These are phyloP conservation scores for Ceriops decandra DNA, from an alignment of 345 rosid species.

Conservation along the genomic window DNA sequence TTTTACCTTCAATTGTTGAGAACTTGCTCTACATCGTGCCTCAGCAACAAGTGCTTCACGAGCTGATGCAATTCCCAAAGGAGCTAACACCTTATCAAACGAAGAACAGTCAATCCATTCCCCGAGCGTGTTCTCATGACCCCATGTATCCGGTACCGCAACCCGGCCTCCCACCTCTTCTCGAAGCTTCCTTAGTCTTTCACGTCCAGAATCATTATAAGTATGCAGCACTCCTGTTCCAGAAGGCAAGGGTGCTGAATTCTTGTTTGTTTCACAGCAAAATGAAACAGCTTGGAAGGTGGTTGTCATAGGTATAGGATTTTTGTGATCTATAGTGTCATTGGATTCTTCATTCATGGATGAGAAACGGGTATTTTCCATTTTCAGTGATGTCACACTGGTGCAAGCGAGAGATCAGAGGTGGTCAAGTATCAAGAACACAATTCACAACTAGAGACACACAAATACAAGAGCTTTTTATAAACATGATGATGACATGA, in stretches of 20 bases:
- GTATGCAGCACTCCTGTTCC: neutral
- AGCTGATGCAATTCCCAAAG: conserved; percentile 52
- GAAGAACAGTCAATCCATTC: conserved; percentile 64
- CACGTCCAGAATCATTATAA: conserved; percentile 37
- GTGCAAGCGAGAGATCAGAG: neutral
- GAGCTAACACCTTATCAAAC: conserved; percentile 47
- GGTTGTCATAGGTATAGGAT: neutral
- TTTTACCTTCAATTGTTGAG: conserved; percentile 38
- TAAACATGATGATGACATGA: neutral
- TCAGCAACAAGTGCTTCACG: conserved; percentile 59
- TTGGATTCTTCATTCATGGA: conserved; percentile 10
- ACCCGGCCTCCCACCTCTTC: conserved; percentile 54
- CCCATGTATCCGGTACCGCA: conserved; percentile 62
- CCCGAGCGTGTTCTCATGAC: conserved; percentile 50
- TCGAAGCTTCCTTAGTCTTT: conserved; percentile 60
- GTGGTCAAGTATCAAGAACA: neutral
- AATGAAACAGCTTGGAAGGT: conserved; percentile 6
- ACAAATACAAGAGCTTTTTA: neutral
- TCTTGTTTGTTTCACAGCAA: conserved; percentile 12
- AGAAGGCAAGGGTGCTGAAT: neutral
- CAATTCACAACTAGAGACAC: conserved; percentile 6
- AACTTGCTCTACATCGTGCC: conserved; percentile 16
- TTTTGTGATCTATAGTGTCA: neutral
- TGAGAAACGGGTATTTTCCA: conserved; percentile 24
- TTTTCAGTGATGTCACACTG: neutral